phyloP scores from a whole-genome alignment of 2,329 filamentous ascomycete species.

The Aspergillus ibericus region DNA sequence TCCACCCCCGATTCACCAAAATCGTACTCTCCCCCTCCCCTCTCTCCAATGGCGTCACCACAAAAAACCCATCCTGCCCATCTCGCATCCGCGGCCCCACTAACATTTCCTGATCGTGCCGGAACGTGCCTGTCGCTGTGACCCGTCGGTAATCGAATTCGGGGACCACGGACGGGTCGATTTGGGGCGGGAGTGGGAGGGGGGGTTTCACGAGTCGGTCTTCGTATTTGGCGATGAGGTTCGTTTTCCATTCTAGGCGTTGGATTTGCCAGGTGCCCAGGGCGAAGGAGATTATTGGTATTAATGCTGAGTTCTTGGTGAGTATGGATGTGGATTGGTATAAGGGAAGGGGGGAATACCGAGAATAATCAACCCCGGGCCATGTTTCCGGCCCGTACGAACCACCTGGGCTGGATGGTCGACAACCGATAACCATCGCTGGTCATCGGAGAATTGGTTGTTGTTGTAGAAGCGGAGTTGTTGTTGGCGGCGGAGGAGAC shows the following conservation, averaged over 20 bases:
- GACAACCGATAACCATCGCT: constrained; percentile 78
- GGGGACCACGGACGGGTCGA: constrained; percentile 77
- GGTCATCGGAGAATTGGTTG: constrained; percentile 64
- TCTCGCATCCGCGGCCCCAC: constrained; percentile 87
- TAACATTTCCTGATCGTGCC: constrained; percentile 95
- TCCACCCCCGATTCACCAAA: constrained; percentile 89
- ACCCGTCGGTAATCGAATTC: constrained; percentile 94
- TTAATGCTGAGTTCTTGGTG: constrained; percentile 60
- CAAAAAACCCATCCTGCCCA: constrained; percentile 85
- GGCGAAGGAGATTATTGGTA: constrained; percentile 85
- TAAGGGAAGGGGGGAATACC: constrained; percentile 47
- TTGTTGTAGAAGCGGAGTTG: constrained; percentile 40
- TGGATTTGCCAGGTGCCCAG: constrained; percentile 96
- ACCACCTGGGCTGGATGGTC: constrained; percentile 83
- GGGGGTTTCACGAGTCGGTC: constrained; percentile 85
- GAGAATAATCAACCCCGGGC: constrained; percentile 76
- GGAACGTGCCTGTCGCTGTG: constrained; percentile 68
- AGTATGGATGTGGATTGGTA: background rate
- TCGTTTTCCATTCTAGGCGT: constrained; percentile 89
- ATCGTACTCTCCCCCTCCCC: constrained; percentile 62
- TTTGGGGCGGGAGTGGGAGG: constrained; percentile 76
- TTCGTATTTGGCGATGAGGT: constrained; percentile 86
- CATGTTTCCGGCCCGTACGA: constrained; percentile 71
- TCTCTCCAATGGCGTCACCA: constrained; percentile 86
- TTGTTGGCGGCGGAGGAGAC: constrained; percentile 33